Evolutionary conservation across 208 protist genomes (phyloP).

Genomic region (Leishmania amazonensis): DNA sequence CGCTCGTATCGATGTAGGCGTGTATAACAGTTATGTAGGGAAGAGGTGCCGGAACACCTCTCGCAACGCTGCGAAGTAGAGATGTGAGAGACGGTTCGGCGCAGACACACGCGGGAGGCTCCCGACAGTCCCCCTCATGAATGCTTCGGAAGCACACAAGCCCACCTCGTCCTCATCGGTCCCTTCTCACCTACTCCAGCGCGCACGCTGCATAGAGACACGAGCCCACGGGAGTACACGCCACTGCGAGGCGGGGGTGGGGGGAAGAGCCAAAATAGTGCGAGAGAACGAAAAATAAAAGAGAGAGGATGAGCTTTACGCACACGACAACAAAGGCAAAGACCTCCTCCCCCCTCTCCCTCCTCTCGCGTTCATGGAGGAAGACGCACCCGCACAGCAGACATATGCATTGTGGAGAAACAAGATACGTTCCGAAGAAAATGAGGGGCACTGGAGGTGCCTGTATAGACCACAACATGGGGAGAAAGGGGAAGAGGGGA

Average conservation of each 20-base stretch:
- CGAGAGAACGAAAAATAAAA: neutral
- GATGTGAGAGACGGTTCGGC: neutral
- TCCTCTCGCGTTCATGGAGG: neutral
- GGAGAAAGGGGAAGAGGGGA: neutral
- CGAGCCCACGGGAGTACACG: too few species aligned
- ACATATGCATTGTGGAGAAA: neutral
- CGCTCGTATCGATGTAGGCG: neutral
- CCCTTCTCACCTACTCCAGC: neutral
- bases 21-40: neutral
- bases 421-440: neutral
- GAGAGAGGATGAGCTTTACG: neutral
- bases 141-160: neutral
- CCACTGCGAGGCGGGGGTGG: neutral
- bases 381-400: neutral
- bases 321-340: neutral
- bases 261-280: too few species aligned
- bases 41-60: neutral
- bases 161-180: neutral
- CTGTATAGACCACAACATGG: neutral
- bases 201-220: neutral
- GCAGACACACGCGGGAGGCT: neutral
- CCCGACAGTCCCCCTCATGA: neutral
- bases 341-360: neutral
- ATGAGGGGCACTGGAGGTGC: neutral
- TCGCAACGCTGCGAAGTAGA: neutral